Evolutionary conservation across 768 basidiomycete species (phyloP).

Genomic region (Amanita pseudoporphyria): DNA sequence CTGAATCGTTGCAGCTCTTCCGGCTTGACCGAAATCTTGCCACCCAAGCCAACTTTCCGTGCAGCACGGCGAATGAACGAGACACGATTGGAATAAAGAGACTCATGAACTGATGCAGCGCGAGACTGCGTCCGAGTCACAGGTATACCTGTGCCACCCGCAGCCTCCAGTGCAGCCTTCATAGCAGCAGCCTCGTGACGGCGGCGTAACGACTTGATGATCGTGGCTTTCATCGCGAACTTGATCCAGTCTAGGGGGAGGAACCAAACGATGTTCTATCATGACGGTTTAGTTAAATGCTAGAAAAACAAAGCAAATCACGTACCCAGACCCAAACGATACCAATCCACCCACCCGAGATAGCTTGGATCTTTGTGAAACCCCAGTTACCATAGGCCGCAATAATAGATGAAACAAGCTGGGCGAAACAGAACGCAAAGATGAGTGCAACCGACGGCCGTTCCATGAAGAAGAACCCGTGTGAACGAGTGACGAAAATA

Average conservation of each 20-base stretch:
- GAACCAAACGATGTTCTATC: conserved; percentile 93
- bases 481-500: conserved; percentile 93
- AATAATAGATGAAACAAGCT: conserved; percentile 92
- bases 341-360: conserved; percentile 95
- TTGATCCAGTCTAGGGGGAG: conserved; percentile 92
- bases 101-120: conserved; percentile 83
- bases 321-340: conserved; percentile 95
- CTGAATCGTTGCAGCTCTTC: conserved; percentile 83
- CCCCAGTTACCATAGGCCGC: conserved; percentile 91
- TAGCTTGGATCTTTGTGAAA: conserved; percentile 73
- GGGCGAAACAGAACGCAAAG: conserved; percentile 85
- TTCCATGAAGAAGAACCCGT: conserved; percentile 96
- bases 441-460: conserved; percentile 85
- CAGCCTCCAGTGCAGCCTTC: conserved; percentile 15
- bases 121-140: conserved; percentile 85
- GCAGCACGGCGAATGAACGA: conserved; percentile 85
- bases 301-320: conserved; percentile 10
- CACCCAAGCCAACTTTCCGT: conserved; percentile 82
- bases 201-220: conserved; percentile 77
- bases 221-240: conserved; percentile 90
- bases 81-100: conserved; percentile 91
- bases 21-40: conserved; percentile 70
- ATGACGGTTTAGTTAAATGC: conserved; percentile 9
- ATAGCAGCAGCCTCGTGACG: conserved; percentile 42
- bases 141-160: conserved; percentile 49